Conservation (phyloP, 495 filamentous ascomycete species). For the Aspergillus nidulans region DNA sequence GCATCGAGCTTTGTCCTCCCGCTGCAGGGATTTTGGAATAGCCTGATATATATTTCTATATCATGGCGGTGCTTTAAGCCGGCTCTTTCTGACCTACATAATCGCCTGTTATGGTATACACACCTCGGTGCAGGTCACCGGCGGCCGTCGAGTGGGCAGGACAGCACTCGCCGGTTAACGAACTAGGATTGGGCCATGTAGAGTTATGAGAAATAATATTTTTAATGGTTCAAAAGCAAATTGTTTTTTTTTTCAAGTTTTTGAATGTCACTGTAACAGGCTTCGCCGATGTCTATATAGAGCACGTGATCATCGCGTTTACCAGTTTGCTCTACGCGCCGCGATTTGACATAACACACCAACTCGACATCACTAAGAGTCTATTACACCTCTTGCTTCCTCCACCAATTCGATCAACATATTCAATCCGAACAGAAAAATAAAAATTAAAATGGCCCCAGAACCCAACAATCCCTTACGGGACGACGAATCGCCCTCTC, state of each 20-base stretch:
- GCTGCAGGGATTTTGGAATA: slow-evolving; percentile 85
- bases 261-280: too few relatives aligned
- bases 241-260: too few relatives aligned
- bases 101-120: not conserved
- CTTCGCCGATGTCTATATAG: too few relatives aligned
- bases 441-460: slow-evolving; percentile 4
- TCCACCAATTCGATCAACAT: not conserved
- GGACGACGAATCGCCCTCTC: slow-evolving; percentile 40
- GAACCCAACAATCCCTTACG: slow-evolving; percentile 2
- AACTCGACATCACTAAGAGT: not conserved
- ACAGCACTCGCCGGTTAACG: slow-evolving; percentile 12
- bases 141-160: slow-evolving; percentile 6
- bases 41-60: slow-evolving; percentile 71
- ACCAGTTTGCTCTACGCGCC: not conserved
- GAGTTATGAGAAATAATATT: not conserved
- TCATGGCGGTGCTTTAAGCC: slow-evolving; percentile 37
- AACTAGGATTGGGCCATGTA: not conserved
- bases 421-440: not conserved
- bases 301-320: slow-evolving; percentile 8
- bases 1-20: slow-evolving; percentile 72
- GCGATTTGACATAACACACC: not conserved
- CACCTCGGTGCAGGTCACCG: slow-evolving; percentile 1
- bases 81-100: slow-evolving; percentile 14
- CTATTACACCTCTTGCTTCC: not conserved
- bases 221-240: too few relatives aligned